A percentile compares a stretch with the other conserved stretches of the same genome.
Evolutionary conservation across 768 basidiomycete species (phyloP).

Genomic region (Paxillus ammoniavirescens): DNA sequence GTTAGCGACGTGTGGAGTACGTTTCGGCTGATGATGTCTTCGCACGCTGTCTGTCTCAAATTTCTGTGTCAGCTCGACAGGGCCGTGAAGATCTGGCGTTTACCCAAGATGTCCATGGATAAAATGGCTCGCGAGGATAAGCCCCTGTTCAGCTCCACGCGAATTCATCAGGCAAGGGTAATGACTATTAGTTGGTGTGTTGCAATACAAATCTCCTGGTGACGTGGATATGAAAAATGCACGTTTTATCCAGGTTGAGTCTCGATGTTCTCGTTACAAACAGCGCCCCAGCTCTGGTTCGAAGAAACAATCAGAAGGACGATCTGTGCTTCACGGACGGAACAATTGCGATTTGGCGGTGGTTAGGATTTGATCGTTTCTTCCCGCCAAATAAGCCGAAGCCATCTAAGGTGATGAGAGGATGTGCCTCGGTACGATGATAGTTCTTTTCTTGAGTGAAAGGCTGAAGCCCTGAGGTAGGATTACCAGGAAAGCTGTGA

Average conservation of each 20-base stretch:
- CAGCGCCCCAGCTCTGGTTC: constrained; percentile 52
- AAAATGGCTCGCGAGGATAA: constrained; percentile 64
- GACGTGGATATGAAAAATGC: background rate
- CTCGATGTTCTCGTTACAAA: constrained; percentile 55
- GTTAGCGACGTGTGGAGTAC: constrained; percentile 76
- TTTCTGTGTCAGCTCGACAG: constrained; percentile 57
- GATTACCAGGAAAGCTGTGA: constrained; percentile 77
- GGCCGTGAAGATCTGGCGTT: constrained; percentile 72
- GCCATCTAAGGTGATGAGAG: constrained; percentile 44
- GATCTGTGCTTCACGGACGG: constrained; percentile 41
- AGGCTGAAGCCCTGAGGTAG: constrained; percentile 34
- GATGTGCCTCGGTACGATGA: constrained; percentile 57
- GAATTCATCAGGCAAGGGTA: constrained; percentile 64
- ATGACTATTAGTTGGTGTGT: constrained; percentile 62
- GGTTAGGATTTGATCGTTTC: constrained; percentile 65
- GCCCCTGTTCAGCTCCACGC: constrained; percentile 67
- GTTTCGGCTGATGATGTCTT: constrained; percentile 18
- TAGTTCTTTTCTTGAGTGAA: background rate
- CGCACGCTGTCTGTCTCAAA: constrained; percentile 1
- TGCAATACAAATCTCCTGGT: background rate
- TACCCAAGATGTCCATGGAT: constrained; percentile 40
- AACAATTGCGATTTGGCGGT: constrained; percentile 60
- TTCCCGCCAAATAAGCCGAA: constrained; percentile 46
- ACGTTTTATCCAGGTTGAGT: constrained; percentile 44
- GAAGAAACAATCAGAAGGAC: constrained; percentile 20